A percentile compares a stretch with the other conserved stretches of the same genome.
Evolutionary conservation across 2,329 filamentous ascomycete species (phyloP).

Genomic region (Nemania abortiva): DNA sequence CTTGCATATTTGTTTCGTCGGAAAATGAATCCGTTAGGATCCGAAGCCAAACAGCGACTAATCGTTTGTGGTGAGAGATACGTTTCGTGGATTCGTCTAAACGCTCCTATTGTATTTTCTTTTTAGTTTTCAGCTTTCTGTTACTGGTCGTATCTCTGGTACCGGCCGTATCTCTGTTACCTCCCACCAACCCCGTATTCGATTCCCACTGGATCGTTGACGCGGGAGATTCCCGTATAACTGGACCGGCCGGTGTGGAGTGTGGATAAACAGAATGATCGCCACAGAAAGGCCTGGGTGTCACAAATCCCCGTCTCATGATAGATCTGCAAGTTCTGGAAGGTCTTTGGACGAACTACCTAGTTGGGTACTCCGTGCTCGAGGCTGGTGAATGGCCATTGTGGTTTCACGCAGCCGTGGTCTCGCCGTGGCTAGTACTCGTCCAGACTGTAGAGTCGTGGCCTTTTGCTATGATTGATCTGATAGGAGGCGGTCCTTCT

Average conservation of each 20-base stretch:
- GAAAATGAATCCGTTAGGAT: conserved; percentile 1
- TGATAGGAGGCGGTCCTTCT: conserved; percentile 24
- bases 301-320: conserved; percentile 21
- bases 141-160: conserved; percentile 17
- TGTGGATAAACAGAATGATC: conserved; percentile 29
- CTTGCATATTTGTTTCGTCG: conserved; percentile 14
- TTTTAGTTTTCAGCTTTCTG: background rate
- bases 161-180: background rate
- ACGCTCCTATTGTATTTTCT: conserved; percentile 8
- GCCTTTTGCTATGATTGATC: conserved; percentile 10
- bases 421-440: conserved; percentile 17
- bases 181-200: conserved; percentile 16
- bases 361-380: background rate
- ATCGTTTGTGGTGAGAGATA: conserved; percentile 18
- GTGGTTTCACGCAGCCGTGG: background rate
- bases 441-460: background rate
- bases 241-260: conserved; percentile 14
- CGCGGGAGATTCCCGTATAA: conserved; percentile 25
- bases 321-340: conserved; percentile 28
- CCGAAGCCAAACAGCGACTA: conserved; percentile 22
- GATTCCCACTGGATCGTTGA: conserved; percentile 23
- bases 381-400: conserved; percentile 17
- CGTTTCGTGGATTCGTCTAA: conserved; percentile 11
- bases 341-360: background rate
- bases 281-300: conserved; percentile 13